Base-by-base conservation (phyloP, 2,329 filamentous ascomycete species). In the Coleophoma eucalyptorum region DNA sequence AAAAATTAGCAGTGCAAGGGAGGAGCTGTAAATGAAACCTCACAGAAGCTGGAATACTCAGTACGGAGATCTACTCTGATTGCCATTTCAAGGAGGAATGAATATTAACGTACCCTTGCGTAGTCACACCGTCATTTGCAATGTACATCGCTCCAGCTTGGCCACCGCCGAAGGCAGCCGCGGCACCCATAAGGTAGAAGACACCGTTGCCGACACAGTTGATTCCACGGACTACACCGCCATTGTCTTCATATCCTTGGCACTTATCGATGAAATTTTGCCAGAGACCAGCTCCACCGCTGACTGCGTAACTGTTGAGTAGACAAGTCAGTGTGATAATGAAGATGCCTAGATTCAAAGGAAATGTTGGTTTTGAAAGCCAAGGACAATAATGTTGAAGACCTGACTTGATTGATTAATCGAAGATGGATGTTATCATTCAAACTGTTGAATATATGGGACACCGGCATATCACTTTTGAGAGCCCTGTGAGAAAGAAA, bases 111-210 rank as follows among this genome's bases (percentile, higher is more conserved):
- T 46, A 46, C 43, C 43, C 43, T 31, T 46, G 20, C 43, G 31
- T 46, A 26, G 43, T 46, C 20, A 46, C 43, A 35, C 45, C 45
- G 11, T 40, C 31, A 32, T 48, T 48, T 11, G 32, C 35, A 21
- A 48, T 48, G 16, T 48, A 48, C 45, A 38, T 40, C 21, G 34
- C 34, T 40, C 45, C 45, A 37, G 45, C 45, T 38, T 48, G 31
- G 34, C 45, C 45, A 38, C n/a, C 45, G 33, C 45, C 45, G 18
- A 48, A 48, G 31, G 45, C 45, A 38, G 45, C 45, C 11, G 45
- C 45, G n/a, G 45, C 45, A 38, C 45, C 45, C 34, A 40, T 16
- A 40, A 48, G 45, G 45, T 48, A 48, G 34, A 48, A 48, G 32
- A 48, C 32, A 20, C 45, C 45, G 19, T 48, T 48, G 31, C 32